These are phyloP conservation scores for Hyaloperonospora arabidopsidis DNA, from an alignment of 352 stramenopile species.

Conservation along the genomic window DNA sequence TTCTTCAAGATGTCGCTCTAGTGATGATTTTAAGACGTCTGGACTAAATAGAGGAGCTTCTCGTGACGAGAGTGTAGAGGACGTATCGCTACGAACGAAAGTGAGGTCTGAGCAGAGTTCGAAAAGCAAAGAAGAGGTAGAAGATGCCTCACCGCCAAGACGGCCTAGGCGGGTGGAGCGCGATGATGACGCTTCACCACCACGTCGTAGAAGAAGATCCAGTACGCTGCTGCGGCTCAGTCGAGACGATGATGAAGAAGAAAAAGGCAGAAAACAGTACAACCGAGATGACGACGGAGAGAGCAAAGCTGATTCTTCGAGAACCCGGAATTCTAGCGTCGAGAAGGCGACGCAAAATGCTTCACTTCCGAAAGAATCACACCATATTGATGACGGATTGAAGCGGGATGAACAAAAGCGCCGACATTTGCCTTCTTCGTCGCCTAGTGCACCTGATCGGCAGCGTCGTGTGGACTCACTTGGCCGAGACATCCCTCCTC, in stretches of 20 bases:
- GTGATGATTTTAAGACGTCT: conserved; percentile 1
- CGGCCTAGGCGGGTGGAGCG: conserved; percentile 6
- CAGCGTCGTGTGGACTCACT: conserved; percentile 27
- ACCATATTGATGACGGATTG: conserved; percentile 5
- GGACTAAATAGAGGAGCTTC: conserved; percentile 9
- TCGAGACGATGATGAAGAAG: conserved; percentile 8
- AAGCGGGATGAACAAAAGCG: conserved; percentile 6
- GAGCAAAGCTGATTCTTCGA: not conserved
- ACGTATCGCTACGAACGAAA: conserved; percentile 27
- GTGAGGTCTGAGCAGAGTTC: not conserved
- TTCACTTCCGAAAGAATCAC: conserved; percentile 22
- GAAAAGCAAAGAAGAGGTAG: conserved; percentile 2
- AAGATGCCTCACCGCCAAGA: conserved; percentile 18
- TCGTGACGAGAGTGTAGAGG: conserved; percentile 3
- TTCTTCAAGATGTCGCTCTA: conserved; percentile 18
- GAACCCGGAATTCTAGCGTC: not conserved
- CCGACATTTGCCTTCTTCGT: conserved; percentile 6
- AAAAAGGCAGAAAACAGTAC: too few relatives aligned
- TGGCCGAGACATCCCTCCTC: conserved; percentile 20
- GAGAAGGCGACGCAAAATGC: conserved; percentile 11
- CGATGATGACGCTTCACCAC: conserved; percentile 14
- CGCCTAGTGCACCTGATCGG: conserved; percentile 11
- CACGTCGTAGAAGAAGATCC: conserved; percentile 1
- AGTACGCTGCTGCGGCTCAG: not conserved
- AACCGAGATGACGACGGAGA: conserved; percentile 5